Base-by-base conservation (phyloP, 768 basidiomycete species). In the Austroboletus festivus region DNA sequence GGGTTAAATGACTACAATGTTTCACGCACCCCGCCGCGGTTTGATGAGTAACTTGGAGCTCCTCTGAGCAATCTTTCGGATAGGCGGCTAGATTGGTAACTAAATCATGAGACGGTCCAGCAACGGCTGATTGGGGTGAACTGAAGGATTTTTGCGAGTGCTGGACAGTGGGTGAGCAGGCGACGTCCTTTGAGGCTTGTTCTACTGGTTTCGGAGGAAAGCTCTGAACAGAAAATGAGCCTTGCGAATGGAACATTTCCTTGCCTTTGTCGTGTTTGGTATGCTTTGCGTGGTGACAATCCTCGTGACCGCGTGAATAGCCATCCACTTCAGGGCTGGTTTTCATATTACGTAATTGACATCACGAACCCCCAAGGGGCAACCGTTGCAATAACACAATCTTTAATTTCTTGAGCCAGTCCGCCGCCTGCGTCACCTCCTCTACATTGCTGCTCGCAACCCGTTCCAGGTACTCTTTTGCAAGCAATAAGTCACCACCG, bases 371-470 rank as follows among this genome's bases (percentile, higher is more conserved):
- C n/a, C n/a, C n/a, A n/a, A 39, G 7, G 24, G 51, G 39, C 4
- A 57, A 56, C 46, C 58, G 62, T 9, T 59, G 47, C 0, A 64
- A 52, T 38, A 69, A 24, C 46, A 68, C 58, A 44, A 64, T 51
- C 52, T 78, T 80, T 18, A 84, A 68, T 19, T 65, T 69, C 59
- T 86, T 86, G 51, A 93, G 67, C 62, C 89, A 66, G 35, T 90
- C 89, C 35, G 81, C 73, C 0, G 89, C 92, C 46, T 75, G 77
- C 12, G 77, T 78, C 16, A 88, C 87, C 57, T 93, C 90, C 59
- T 91, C 89, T 11, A 81, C 81, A 67, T 94, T 93, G 59, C 87
- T 92, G 39, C 68, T 68, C 4, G 88, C 82, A 22, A 96, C 81
- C 41, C 73, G 74, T 50, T 90, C 82, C 24, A 93, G 72, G 64